Percentiles rank a stretch among this genome's conserved stretches.
These are phyloP conservation scores for Blakeslea trispora DNA, from an alignment of 371 early-diverging fungal species.

Conservation along the genomic window DNA sequence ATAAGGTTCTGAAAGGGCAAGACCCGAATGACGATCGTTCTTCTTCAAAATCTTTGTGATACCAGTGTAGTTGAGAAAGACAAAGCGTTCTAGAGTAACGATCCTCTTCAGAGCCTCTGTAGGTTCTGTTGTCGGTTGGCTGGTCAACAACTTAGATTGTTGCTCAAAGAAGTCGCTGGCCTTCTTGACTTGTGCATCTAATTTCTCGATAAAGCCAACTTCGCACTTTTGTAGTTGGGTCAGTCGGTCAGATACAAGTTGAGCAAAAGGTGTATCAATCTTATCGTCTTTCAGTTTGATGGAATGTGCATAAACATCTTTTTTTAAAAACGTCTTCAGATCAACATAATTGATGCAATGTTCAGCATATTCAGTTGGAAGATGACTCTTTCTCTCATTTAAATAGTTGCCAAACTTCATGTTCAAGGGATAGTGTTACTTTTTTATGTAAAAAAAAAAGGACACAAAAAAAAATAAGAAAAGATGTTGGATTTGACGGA, in stretches of 20 bases:
- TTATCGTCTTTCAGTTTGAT: conserved; percentile 31
- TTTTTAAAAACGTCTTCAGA: conserved; percentile 67
- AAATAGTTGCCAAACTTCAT: conserved; percentile 83
- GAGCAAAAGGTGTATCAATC: conserved; percentile 36
- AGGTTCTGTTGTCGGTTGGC: conserved; percentile 13
- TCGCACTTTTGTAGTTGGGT: conserved; percentile 44
- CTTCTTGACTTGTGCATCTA: conserved; percentile 64
- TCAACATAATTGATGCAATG: conserved; percentile 65
- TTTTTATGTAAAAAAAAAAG: no score
- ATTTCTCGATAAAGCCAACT: conserved; percentile 59
- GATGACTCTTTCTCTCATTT: conserved; percentile 58
- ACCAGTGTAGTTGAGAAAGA: conserved; percentile 66
- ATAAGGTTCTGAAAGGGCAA: conserved; percentile 72
- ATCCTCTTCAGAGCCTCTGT: conserved; percentile 48
- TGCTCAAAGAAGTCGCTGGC: conserved; percentile 49
- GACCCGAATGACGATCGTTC: conserved; percentile 70
- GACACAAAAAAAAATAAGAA: neutral
- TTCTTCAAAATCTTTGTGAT: conserved; percentile 70
- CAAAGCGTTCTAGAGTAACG: conserved; percentile 57
- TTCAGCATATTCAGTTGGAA: conserved; percentile 61
- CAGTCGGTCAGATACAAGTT: conserved; percentile 48
- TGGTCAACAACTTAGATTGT: conserved; percentile 42
- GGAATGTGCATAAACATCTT: conserved; percentile 36
- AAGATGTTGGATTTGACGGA: neutral
- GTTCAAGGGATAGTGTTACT: no score